A percentile compares a stretch with the other conserved stretches of the same genome.
These are phyloP conservation scores for Fusarium circinatum DNA, from an alignment of 2,329 filamentous ascomycete genomes.

Conservation along the genomic window DNA sequence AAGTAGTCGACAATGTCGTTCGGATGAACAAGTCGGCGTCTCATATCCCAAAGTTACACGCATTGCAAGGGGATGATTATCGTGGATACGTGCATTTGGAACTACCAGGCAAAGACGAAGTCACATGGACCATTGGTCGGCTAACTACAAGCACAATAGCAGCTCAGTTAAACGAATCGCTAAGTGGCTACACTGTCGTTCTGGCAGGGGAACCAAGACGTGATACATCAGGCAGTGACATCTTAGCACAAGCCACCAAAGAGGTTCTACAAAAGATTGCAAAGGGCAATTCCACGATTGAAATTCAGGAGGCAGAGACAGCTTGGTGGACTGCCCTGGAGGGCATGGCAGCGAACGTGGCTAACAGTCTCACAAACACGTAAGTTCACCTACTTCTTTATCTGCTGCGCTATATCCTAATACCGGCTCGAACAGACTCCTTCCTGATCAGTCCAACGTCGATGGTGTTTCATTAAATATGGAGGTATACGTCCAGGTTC, in stretches of 20 bases:
- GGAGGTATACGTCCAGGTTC: background rate
- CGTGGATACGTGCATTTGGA: background rate
- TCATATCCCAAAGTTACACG: background rate
- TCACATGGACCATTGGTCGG: background rate
- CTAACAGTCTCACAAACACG: slow-evolving; percentile 1
- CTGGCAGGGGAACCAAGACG: background rate
- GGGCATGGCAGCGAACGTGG: background rate
- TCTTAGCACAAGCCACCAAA: background rate
- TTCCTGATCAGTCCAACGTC: background rate
- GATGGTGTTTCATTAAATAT: background rate
- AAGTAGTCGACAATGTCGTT: background rate
- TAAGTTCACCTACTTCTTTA: background rate
- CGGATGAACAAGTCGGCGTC: background rate
- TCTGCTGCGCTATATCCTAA: background rate
- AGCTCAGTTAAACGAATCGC: background rate
- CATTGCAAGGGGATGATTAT: background rate
- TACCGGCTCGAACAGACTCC: background rate
- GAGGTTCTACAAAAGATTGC: background rate
- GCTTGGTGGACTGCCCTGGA: background rate
- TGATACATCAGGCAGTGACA: background rate
- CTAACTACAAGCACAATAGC: background rate
- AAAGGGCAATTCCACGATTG: background rate
- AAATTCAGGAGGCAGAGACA: background rate
- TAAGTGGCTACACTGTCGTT: background rate
- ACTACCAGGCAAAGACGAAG: background rate